Conservation (phyloP, 192 early-diverging fungal genomes). For the Coemansia sp. region DNA sequence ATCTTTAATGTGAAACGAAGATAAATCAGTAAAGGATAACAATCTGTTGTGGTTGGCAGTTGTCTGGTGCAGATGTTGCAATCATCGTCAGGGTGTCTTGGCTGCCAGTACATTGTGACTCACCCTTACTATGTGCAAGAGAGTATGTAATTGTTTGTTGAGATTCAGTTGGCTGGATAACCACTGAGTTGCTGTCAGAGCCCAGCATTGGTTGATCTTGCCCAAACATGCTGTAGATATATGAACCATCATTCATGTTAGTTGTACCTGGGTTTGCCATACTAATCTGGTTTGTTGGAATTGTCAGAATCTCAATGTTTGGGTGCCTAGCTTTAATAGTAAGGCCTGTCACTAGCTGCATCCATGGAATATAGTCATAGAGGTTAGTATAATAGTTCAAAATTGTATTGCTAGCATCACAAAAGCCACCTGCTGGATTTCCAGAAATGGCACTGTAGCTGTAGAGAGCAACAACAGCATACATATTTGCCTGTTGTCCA, state of each 20-base stretch:
- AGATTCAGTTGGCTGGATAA: not conserved
- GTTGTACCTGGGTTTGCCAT: too few species aligned
- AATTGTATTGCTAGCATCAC: not conserved
- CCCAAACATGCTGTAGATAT: not conserved
- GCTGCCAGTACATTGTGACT: not conserved
- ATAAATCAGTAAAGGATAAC: not conserved
- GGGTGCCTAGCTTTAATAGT: too few species aligned
- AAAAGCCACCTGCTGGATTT: slow-evolving; percentile 3
- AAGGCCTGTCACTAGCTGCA: not conserved
- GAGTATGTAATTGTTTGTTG: not conserved
- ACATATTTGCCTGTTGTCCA: not conserved
- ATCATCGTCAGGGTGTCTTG: not conserved
- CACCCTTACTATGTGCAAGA: not conserved
- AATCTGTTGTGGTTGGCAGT: not conserved
- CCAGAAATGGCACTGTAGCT: slow-evolving; percentile 23
- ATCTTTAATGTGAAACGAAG: too few species aligned
- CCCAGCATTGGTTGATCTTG: not conserved
- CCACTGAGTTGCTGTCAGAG: not conserved
- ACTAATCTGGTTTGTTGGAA: not conserved
- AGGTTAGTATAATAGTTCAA: slow-evolving; percentile 36
- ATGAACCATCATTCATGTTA: slow-evolving; percentile 7
- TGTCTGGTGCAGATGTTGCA: not conserved
- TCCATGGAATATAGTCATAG: slow-evolving; percentile 23
- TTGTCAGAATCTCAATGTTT: not conserved
- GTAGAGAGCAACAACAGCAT: slow-evolving; percentile 10